Percentiles rank a stretch among this genome's conserved stretches.
These are phyloP conservation scores for Mentha longifolia DNA, from an alignment of 257 asterid genomes.

Conservation along the genomic window DNA sequence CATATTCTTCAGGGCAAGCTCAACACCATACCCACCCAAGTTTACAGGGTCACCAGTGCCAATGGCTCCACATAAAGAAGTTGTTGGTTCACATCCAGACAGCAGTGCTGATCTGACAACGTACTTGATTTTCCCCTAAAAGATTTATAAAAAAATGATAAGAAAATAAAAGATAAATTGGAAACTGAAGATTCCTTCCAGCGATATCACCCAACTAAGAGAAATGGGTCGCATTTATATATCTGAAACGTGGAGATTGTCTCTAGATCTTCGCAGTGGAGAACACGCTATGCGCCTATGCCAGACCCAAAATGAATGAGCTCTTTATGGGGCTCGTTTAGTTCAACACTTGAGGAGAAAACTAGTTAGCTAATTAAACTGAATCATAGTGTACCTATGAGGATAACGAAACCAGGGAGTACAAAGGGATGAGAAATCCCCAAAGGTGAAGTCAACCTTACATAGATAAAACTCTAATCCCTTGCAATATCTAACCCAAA, in stretches of 20 bases:
- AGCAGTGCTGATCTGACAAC: constrained; percentile 90
- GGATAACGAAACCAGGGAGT: not conserved
- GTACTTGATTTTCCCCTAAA: constrained; percentile 80
- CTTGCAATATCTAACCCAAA: not conserved
- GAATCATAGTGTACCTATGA: not conserved
- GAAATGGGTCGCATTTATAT: constrained; percentile 13
- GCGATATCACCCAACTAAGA: constrained; percentile 8
- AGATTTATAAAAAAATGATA: constrained; percentile 3
- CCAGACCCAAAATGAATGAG: not conserved
- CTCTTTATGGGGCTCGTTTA: constrained; percentile 20
- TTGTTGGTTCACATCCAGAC: constrained; percentile 82
- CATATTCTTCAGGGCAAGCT: constrained; percentile 99
- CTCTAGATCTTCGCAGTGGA: constrained; percentile 7
- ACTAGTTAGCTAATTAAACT: constrained; percentile 25
- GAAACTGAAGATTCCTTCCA: constrained; percentile 20
- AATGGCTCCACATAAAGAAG: constrained; percentile 73
- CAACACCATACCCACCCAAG: constrained; percentile 98
- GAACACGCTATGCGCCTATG: constrained; percentile 15
- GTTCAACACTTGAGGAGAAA: constrained; percentile 19
- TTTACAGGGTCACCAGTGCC: constrained; percentile 83
- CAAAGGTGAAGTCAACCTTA: not conserved
- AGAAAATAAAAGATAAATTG: constrained; percentile 21
- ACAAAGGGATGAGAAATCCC: constrained; percentile 2
- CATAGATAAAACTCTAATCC: not conserved
- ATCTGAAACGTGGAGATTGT: not conserved